These are phyloP conservation scores for Carex pumila DNA, from an alignment of 176 grass and related monocot genomes.

Conservation along the genomic window DNA sequence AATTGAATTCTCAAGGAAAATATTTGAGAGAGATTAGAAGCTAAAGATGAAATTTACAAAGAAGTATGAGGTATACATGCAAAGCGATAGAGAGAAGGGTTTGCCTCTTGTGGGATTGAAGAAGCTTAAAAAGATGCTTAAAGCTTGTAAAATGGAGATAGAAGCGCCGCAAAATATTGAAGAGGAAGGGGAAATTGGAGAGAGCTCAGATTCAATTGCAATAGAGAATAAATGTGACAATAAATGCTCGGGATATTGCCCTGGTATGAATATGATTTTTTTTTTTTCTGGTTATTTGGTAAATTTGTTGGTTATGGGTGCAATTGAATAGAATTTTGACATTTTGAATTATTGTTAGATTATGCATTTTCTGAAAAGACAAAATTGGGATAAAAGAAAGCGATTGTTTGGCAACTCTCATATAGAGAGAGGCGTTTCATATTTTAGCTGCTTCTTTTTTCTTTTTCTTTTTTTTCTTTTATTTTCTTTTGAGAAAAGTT, in stretches of 20 bases:
- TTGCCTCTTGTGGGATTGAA: constrained; percentile 73
- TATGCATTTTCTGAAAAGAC: background rate
- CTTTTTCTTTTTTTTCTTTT: too few species aligned
- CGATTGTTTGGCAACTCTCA: background rate
- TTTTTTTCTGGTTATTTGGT: background rate
- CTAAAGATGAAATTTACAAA: constrained; percentile 74
- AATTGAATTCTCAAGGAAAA: background rate
- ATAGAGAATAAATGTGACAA: constrained; percentile 19
- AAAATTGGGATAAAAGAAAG: background rate
- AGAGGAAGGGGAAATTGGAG: background rate
- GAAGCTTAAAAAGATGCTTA: constrained; percentile 81
- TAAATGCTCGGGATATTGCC: constrained; percentile 38
- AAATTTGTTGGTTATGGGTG: background rate
- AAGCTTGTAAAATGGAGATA: constrained; percentile 43
- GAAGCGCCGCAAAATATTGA: background rate
- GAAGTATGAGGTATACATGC: constrained; percentile 81
- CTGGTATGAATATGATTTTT: constrained; percentile 29
- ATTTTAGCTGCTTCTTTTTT: background rate
- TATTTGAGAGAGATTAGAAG: background rate
- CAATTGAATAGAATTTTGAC: background rate
- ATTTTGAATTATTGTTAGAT: background rate
- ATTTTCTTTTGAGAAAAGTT: background rate
- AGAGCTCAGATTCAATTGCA: background rate
- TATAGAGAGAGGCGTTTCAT: background rate
- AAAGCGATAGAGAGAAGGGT: constrained; percentile 37